Conservation (phyloP, 73 alveolate species). For the Effrenium voratum region DNA sequence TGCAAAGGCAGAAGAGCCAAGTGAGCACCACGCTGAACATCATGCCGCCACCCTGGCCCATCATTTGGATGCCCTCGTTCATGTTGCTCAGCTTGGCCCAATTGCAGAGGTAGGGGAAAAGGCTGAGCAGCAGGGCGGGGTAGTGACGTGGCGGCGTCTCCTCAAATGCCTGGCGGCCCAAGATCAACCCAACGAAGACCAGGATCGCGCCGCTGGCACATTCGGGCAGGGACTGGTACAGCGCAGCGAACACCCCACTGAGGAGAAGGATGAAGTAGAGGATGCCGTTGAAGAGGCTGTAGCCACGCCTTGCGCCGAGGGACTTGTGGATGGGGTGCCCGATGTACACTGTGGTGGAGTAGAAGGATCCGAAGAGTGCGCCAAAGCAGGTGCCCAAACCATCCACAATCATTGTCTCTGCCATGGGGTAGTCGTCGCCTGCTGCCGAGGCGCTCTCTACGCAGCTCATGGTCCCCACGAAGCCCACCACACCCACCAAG, state of each 20-base stretch:
- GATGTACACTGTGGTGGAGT: slow-evolving; percentile 84
- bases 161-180: slow-evolving; percentile 79
- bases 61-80: slow-evolving; percentile 62
- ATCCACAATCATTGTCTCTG: slow-evolving; percentile 73
- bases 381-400: slow-evolving; percentile 78
- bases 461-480: slow-evolving; percentile 59
- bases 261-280: slow-evolving; percentile 65
- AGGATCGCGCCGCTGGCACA: slow-evolving; percentile 68
- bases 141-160: slow-evolving; percentile 71
- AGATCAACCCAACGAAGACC: slow-evolving; percentile 52
- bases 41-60: slow-evolving; percentile 68
- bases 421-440: slow-evolving; percentile 83
- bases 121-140: slow-evolving; percentile 71
- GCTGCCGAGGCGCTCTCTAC: slow-evolving; percentile 76
- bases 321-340: slow-evolving; percentile 66
- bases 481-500: slow-evolving; percentile 78
- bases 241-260: slow-evolving; percentile 20
- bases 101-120: slow-evolving; percentile 65
- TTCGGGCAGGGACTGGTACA: slow-evolving; percentile 50
- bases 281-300: slow-evolving; percentile 72
- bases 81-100: slow-evolving; percentile 44
- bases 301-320: slow-evolving; percentile 83
- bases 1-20: slow-evolving; percentile 80
- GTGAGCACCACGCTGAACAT: slow-evolving; percentile 76
- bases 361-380: slow-evolving; percentile 58